Conservation (phyloP, 768 basidiomycete genomes). For the Pleurotus tuoliensis region DNA sequence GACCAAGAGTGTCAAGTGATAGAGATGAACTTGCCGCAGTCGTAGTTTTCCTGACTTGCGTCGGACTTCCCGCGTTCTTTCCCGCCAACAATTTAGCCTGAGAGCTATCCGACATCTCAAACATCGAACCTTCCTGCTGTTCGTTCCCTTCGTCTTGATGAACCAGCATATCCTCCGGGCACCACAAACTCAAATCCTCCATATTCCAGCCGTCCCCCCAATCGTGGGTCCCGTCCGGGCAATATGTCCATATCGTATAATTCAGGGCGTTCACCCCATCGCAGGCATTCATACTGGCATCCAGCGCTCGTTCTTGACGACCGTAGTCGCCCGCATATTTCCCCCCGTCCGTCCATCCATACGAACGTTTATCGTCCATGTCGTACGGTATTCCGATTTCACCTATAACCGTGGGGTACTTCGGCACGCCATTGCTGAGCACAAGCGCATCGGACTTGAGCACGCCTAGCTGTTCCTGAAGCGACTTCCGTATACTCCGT, state of each 20-base stretch:
- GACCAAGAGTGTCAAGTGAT: conserved; percentile 30
- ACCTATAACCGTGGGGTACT: conserved; percentile 88
- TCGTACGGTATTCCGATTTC: conserved; percentile 96
- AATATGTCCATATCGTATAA: conserved; percentile 89
- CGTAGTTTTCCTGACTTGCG: conserved; percentile 3
- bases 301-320: conserved; percentile 78
- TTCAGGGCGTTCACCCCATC: conserved; percentile 75
- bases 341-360: conserved; percentile 71
- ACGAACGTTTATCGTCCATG: conserved; percentile 84
- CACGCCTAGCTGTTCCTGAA: conserved; percentile 80
- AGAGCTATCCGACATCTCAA: conserved; percentile 19
- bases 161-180: conserved; percentile 57
- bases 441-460: conserved; percentile 71
- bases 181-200: conserved; percentile 92
- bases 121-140: conserved; percentile 20
- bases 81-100: conserved; percentile 36
- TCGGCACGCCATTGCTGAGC: conserved; percentile 34
- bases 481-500: conserved; percentile 68
- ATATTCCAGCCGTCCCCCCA: conserved; percentile 98
- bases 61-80: conserved; percentile 17
- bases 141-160: conserved; percentile 13
- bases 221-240: conserved; percentile 73
- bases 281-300: conserved; percentile 73
- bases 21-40: conserved; percentile 27
- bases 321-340: conserved; percentile 73